These are phyloP conservation scores for Blastobotrys indianensis DNA, from an alignment of 1,139 yeast genomes.

Conservation along the genomic window DNA sequence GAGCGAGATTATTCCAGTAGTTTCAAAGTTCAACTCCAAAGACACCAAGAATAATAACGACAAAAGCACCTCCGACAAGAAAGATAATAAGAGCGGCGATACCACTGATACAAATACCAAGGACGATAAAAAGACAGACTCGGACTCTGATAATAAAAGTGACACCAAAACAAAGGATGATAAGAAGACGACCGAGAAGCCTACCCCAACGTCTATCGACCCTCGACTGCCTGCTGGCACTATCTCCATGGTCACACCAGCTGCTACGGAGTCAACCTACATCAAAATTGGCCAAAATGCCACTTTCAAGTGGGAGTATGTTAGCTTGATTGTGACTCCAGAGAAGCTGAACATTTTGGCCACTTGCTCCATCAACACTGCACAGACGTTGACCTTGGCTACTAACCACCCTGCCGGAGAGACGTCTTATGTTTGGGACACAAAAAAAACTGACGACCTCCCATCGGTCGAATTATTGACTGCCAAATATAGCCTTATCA, in stretches of 20 bases:
- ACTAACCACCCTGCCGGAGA: constrained; percentile 30
- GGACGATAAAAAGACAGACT: constrained; percentile 2
- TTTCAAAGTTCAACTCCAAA: background rate
- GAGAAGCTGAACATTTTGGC: constrained; percentile 35
- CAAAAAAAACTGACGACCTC: constrained; percentile 27
- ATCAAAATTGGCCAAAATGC: constrained; percentile 37
- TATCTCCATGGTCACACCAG: constrained; percentile 33
- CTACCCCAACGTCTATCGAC: constrained; percentile 29
- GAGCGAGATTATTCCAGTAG: background rate
- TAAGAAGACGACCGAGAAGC: constrained; percentile 7
- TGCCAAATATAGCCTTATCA: constrained; percentile 34
- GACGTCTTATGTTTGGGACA: constrained; percentile 37
- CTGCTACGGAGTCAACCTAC: constrained; percentile 33
- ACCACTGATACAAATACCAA: constrained; percentile 5
- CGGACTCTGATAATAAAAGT: constrained; percentile 7
- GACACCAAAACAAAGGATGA: constrained; percentile 8
- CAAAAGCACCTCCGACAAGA: constrained; percentile 3
- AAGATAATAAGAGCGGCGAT: constrained; percentile 2
- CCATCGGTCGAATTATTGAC: constrained; percentile 24
- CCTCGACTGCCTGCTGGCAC: constrained; percentile 36
- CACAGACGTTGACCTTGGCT: constrained; percentile 36
- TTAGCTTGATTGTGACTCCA: constrained; percentile 35
- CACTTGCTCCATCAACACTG: constrained; percentile 33
- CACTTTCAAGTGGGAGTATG: constrained; percentile 39
- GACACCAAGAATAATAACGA: constrained; percentile 4